phyloP scores from a whole-genome alignment of 441 rosid species.

The Rhodomyrtus psidioides region DNA sequence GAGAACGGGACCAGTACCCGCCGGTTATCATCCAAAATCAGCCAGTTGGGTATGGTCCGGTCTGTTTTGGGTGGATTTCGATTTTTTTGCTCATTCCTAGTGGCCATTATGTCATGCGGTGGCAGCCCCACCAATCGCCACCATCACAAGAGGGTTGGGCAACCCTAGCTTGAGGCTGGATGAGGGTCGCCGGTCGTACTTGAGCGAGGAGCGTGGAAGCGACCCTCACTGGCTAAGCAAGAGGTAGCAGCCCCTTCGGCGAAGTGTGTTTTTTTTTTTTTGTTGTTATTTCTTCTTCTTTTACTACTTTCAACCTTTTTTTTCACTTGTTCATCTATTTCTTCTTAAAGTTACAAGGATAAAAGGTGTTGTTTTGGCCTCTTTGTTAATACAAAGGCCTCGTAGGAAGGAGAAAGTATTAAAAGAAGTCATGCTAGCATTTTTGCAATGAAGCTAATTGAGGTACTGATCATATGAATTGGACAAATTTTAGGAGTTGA shows the following conservation, averaged over 20 bases:
- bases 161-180: neutral
- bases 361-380: neutral
- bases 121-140: neutral
- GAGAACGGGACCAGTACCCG: too few species aligned
- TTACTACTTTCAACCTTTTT: too few species aligned
- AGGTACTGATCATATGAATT: neutral
- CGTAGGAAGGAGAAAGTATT: neutral
- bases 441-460: neutral
- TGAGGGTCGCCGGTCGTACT: neutral
- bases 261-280: neutral
- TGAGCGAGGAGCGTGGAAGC: neutral
- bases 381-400: neutral
- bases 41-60: too few species aligned
- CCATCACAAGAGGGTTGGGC: neutral
- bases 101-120: neutral
- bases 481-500: neutral
- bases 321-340: neutral
- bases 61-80: too few species aligned
- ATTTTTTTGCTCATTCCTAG: too few species aligned
- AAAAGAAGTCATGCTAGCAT: neutral
- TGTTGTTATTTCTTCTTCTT: neutral
- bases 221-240: neutral
- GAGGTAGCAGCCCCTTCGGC: neutral
- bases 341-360: neutral
- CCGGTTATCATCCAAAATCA: too few species aligned